A percentile compares a stretch with the other conserved stretches of the same genome.
Conservation (phyloP, 176 grass and related monocot genomes). For the Avena eriantha region DNA sequence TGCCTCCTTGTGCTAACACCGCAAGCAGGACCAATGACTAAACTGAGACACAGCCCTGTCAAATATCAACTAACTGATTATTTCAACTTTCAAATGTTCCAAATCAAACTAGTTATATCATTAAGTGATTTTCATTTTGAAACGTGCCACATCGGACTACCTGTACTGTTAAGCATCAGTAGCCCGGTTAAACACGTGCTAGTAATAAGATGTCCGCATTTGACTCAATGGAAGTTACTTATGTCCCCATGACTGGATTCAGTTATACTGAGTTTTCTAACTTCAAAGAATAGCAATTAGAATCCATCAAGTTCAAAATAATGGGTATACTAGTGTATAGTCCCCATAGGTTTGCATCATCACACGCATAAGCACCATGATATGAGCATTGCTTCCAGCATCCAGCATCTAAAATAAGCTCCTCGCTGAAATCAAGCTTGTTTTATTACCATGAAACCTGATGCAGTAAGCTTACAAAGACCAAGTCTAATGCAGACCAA, state of each 20-base stretch:
- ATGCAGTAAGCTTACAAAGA: background rate
- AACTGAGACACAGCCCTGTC: constrained; percentile 6
- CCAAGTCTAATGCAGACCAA: background rate
- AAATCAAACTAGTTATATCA: background rate
- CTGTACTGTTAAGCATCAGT: constrained; percentile 3
- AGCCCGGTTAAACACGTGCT: background rate
- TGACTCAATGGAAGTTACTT: background rate
- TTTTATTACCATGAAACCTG: background rate
- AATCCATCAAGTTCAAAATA: background rate
- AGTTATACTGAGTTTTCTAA: background rate
- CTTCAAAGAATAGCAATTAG: background rate
- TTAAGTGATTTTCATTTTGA: background rate
- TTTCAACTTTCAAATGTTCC: background rate
- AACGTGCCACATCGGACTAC: background rate
- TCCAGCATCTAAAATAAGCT: constrained; percentile 8
- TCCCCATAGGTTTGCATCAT: background rate
- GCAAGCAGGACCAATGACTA: constrained; percentile 1
- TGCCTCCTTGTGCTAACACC: background rate
- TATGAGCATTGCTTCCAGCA: background rate
- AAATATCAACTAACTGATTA: background rate
- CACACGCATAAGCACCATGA: background rate
- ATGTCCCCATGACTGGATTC: background rate
- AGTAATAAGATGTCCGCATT: background rate
- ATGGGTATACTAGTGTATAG: background rate
- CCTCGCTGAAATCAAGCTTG: background rate